These are phyloP conservation scores for Piloderma croceum DNA, from an alignment of 768 basidiomycete species.

Conservation along the genomic window DNA sequence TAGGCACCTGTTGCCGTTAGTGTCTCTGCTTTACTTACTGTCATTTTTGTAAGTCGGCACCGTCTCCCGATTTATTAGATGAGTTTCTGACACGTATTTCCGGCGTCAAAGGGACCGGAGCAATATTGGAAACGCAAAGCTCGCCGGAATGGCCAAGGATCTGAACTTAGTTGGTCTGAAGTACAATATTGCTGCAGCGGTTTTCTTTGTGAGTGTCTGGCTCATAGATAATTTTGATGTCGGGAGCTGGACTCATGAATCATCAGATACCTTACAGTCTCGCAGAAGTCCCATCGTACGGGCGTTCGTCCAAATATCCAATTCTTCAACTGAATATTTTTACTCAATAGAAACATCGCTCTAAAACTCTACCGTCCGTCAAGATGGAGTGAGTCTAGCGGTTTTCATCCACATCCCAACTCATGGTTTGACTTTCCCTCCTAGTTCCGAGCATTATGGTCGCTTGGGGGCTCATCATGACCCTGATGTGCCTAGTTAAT, in stretches of 20 bases:
- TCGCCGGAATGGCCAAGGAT: constrained; percentile 41
- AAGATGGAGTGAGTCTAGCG: constrained; percentile 28
- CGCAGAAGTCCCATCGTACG: constrained; percentile 36
- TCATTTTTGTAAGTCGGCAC: too few relatives aligned
- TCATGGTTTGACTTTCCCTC: constrained; percentile 4
- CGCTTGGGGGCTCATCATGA: constrained; percentile 35
- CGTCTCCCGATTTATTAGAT: too few relatives aligned
- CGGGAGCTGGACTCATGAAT: too few relatives aligned
- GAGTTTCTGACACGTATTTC: too few relatives aligned
- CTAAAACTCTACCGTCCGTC: constrained; percentile 32
- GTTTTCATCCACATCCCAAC: constrained; percentile 2
- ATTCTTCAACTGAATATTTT: not conserved
- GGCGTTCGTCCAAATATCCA: not conserved
- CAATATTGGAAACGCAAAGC: too few relatives aligned
- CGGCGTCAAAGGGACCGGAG: too few relatives aligned
- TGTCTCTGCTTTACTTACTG: too few relatives aligned
- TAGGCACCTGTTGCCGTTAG: too few relatives aligned
- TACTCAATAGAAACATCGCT: constrained; percentile 29
- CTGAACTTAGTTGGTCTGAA: constrained; percentile 27
- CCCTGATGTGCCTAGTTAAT: constrained; percentile 34
- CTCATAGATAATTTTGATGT: not conserved
- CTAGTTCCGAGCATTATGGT: constrained; percentile 36
- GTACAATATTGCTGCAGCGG: constrained; percentile 34
- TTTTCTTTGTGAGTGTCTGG: constrained; percentile 29
- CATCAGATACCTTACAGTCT: constrained; percentile 35